A percentile compares a stretch with the other conserved stretches of the same genome.
Evolutionary conservation across 2,329 filamentous ascomycete genomes (phyloP).

Genomic region (Colletotrichum eremochloae): DNA sequence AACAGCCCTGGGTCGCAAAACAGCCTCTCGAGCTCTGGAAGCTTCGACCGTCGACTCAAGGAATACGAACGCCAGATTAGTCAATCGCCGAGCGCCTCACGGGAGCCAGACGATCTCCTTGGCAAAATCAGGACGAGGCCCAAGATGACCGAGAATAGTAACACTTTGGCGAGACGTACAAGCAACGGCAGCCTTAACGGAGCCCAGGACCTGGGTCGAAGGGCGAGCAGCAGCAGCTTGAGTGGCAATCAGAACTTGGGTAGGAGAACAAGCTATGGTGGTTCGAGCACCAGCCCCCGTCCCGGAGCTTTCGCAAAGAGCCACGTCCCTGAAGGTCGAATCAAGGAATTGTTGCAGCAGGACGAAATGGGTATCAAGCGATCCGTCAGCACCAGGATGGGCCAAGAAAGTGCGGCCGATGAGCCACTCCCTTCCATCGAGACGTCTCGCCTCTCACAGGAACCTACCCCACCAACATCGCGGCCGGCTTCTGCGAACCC

Average conservation of each 20-base stretch:
- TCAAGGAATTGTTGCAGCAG: constrained; percentile 44
- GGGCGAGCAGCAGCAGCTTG: constrained; percentile 44
- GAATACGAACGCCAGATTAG: constrained; percentile 38
- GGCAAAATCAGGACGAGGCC: constrained; percentile 51
- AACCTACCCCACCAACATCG: constrained; percentile 41
- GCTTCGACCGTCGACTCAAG: constrained; percentile 30
- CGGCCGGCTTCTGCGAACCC: constrained; percentile 45
- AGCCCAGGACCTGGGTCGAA: constrained; percentile 31
- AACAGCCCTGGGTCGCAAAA: constrained; percentile 39
- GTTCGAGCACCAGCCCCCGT: constrained; percentile 38
- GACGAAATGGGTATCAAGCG: constrained; percentile 38
- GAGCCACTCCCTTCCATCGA: constrained; percentile 53
- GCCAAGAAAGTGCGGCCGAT: constrained; percentile 44
- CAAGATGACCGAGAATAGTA: constrained; percentile 54
- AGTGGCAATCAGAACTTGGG: constrained; percentile 23
- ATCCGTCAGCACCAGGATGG: constrained; percentile 13
- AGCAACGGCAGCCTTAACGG: constrained; percentile 52
- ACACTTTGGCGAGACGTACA: constrained; percentile 51
- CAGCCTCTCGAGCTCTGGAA: constrained; percentile 41
- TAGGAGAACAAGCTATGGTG: constrained; percentile 43
- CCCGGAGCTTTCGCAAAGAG: constrained; percentile 40
- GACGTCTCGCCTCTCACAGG: constrained; percentile 23
- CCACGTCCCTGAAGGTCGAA: constrained; percentile 43
- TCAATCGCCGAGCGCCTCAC: constrained; percentile 40
- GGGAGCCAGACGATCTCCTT: constrained; percentile 52